Evolutionary conservation across 108 stramenopile species (phyloP), one percentile per base, ranked within the genome.

Genomic region (Mediolabrus comicus): DNA sequence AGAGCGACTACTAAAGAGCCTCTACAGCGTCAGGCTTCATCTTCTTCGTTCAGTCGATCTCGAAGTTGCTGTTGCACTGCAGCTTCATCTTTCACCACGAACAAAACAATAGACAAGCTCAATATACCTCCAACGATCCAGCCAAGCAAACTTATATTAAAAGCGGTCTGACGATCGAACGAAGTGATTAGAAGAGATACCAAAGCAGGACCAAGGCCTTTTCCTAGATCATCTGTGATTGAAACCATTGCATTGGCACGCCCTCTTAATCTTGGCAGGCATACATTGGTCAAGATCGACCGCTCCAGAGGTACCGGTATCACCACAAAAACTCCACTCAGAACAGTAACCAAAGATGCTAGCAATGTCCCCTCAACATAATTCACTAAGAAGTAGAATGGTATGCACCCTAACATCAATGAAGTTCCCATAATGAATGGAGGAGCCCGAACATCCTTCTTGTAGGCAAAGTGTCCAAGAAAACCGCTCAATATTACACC

Each of bases 181-280:
- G 80, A 62, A 10, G 63, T 36, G 24, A 84, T 79, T 3, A 84
- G 63, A 24, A 68, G 26, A 11, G 83, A 80, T 22, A 81, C 66
- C 54, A 81, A 58, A 4, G 69, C 69, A 34, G 85, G 85, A 1
- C 85, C 85, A 17, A 81, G 57, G 12, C 85, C 85, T 34, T 86
- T 86, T 2, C 85, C 85, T 24, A 86, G 67, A 41, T 86, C 85
- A 55, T 86, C 85, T n/a, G 74, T 55, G 22, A 83, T 81, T 4
- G 55, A 63, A 3, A 83, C 73, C 3, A 83, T 46, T 46, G 82
- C 59, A 70, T 79, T 75, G 0, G 85, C 77, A 39, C 81, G 10
- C 39, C 82, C 85, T 36, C 85, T 24, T 1, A 53, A 41, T 34
- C 77, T 61, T 13, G 85, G 85, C 31, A 81, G 55, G 16, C 70